These are phyloP conservation scores for Aureobasidium melanogenum DNA, from an alignment of 2,329 filamentous ascomycete species.

Conservation along the genomic window DNA sequence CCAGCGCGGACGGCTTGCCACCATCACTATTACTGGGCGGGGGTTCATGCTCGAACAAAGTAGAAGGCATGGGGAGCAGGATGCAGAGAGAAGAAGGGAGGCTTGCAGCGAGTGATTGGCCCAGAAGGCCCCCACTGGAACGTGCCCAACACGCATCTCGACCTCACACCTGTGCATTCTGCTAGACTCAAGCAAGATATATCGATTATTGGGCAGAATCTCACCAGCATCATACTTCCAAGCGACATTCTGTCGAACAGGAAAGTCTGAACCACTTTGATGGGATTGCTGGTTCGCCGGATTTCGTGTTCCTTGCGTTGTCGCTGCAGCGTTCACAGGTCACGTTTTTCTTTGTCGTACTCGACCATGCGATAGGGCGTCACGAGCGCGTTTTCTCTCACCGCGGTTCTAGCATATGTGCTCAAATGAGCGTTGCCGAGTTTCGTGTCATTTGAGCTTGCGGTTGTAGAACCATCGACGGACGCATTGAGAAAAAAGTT, in stretches of 20 bases:
- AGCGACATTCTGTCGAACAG: constrained; percentile 1
- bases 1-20: background rate
- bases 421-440: background rate
- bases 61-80: constrained; percentile 2
- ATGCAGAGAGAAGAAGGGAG: constrained; percentile 6
- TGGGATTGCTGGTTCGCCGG: background rate
- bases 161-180: constrained; percentile 9
- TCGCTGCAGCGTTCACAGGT: constrained; percentile 1
- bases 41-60: background rate
- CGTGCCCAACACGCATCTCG: constrained; percentile 10
- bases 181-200: constrained; percentile 4
- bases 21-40: background rate
- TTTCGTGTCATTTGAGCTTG: background rate
- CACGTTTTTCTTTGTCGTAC: constrained; percentile 8
- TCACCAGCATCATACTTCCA: background rate
- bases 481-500: background rate
- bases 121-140: constrained; percentile 4
- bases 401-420: background rate
- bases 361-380: constrained; percentile 8
- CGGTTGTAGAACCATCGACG: background rate
- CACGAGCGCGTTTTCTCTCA: constrained; percentile 1
- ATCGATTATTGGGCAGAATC: constrained; percentile 3
- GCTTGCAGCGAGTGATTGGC: constrained; percentile 8
- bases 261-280: background rate
- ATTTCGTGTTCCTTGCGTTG: constrained; percentile 5